phyloP scores from a whole-genome alignment of 768 basidiomycete genomes.

The Dictyophora rubrovolvata region DNA sequence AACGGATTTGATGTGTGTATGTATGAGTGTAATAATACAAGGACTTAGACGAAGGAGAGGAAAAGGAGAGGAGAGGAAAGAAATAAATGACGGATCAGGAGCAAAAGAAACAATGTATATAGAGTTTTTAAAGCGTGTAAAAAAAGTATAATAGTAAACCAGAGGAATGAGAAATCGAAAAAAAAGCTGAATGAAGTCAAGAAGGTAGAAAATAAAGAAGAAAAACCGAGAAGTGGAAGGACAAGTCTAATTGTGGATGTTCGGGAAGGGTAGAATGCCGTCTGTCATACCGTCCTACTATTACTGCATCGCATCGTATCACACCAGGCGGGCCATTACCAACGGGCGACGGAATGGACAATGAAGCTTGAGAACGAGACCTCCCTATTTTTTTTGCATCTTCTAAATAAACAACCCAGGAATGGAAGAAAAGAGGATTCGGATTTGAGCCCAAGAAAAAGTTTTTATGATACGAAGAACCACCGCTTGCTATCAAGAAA shows the following conservation, averaged over 20 bases:
- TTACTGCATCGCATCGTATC: conserved; percentile 3
- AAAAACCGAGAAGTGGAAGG: not conserved
- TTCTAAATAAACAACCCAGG: not conserved
- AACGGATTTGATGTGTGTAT: not conserved
- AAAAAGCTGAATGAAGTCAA: conserved; percentile 9
- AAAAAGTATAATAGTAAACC: conserved; percentile 12
- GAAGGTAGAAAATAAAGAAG: not conserved
- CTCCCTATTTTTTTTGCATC: not conserved
- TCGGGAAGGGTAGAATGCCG: not conserved
- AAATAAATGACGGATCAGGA: conserved; percentile 14
- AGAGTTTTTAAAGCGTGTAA: conserved; percentile 6
- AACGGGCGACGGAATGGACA: not conserved
- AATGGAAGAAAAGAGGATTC: not conserved
- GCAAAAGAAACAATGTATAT: conserved; percentile 8
- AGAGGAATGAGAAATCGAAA: conserved; percentile 18
- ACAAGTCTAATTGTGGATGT: not conserved
- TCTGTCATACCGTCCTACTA: not conserved
- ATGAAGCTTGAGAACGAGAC: not conserved
- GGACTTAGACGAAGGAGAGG: not conserved
- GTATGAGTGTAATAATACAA: not conserved
- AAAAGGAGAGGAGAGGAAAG: not conserved
- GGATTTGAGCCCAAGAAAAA: too few relatives aligned
- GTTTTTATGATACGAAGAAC: too few relatives aligned
- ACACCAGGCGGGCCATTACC: not conserved
- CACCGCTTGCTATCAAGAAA: not conserved